Evolutionary conservation across 352 stramenopile species (phyloP), one percentile per base, ranked within the genome.

Genomic region (Globisporangium paddicum): DNA sequence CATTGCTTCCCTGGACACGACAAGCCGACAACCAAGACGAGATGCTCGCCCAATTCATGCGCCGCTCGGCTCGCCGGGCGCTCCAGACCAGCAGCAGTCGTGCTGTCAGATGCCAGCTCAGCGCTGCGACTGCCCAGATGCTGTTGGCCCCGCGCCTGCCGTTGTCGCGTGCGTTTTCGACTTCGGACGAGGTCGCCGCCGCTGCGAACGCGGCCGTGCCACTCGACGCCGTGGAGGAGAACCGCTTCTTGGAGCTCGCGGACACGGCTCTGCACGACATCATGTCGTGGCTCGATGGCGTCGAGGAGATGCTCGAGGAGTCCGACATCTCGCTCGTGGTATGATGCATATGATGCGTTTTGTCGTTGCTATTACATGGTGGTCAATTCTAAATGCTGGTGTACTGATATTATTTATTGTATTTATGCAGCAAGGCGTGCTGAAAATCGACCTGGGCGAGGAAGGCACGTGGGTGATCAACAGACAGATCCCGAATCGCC

Each of bases 401-500:
- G 37, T 42, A n/a, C 6, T 21, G 7, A 14, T 26, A n/a, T 26
- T 26, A 44, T 44, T 8, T 44, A 10, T 10, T 44, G n/a, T 26
- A 19, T 47, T 38, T 53, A 40, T 40, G 18, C 11, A 97, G 90
- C 92, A 98, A 96, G 96, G 96, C 26, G 96, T 99, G 13, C 67
- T 99, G 38, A 98, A 96, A 44, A 90, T 98, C 51, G 86, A 94
- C 45, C 74, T 99, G 25, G 93, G 92, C 42, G 82, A 95, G 25
- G 75, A 96, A 65, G 95, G 96, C 58, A 98, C 93, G 46, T 99
- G 92, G 89, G 96, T 99, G 30, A 84, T 99, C 60, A 99, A 99
- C 75, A 98, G 98, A 65, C 96, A 99, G 71, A 97, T 96, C 38
- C 96, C 96, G 4, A 99, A 99, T 78, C 80, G 87, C 38, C 96